Evolutionary conservation across 2,329 filamentous ascomycete species (phyloP), one percentile per base, ranked within the genome.

Genomic region (Byssoonygena ceratinophila): DNA sequence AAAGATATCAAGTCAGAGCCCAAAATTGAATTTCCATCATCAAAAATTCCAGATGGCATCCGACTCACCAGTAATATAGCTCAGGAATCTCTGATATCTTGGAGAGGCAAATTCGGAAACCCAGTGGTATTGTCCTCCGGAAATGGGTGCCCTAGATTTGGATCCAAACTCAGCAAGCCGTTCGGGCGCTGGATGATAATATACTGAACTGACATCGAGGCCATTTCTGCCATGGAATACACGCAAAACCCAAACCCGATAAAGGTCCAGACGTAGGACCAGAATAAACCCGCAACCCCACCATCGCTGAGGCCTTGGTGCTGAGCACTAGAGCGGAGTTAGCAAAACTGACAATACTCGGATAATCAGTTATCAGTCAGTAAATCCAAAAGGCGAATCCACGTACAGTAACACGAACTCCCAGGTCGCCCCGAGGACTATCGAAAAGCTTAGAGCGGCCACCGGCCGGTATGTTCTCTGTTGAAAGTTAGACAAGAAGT

Each of bases 221-320:
- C 65, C 68, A 88, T 74, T 65, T 94, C 87, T 0, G 84, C 78
- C 61, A 91, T 73, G 3, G 68, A 68, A 14, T 59, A 57, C 27
- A 69, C 63, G 16, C 90, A 75, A 22, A 81, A 82, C 5, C 85
- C 83, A 23, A 84, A 77, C 0, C 84, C 83, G 5, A 90, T 80
- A 16, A 84, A 69, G 27, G 83, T 68, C 58, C 64, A 65, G 4
- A 70, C 53, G 52, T 62, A 69, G 0, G 64, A 61, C 54, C 62
- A 66, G 31, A 65, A 60, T 22, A 66, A 37, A 3, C 59, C 59
- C 22, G 58, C 57, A 32, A 56, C 51, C 11, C 58, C 59, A 37
- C 59, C 59, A 54, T 60, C 57, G 5, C 14, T 48, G 29, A 58
- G 52, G 0, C 62, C 63, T 25, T 63, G 49, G 2, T 54, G 58